Evolutionary conservation across 441 rosid genomes (phyloP), one percentile per base, ranked within the genome.

Genomic region (Rhodomyrtus psidioides): DNA sequence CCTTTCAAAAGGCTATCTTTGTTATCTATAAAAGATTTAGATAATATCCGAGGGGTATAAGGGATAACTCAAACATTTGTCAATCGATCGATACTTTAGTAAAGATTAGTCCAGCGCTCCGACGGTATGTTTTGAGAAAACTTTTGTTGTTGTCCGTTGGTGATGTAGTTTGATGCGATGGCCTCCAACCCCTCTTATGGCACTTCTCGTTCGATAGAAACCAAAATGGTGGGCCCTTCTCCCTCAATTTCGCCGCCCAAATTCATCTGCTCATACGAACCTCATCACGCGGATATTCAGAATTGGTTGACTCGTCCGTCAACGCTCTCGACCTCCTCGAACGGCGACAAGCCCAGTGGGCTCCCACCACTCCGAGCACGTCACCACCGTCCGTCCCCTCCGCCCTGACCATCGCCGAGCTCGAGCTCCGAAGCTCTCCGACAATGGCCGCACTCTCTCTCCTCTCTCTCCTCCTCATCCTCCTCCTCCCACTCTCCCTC

Each of bases 401-500:
- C 53, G 28, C 55, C 83, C 1, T 24, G 12, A 51, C 53, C 53
- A 51, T 51, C 53, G 15, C 16, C 15, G 15, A 51, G 15, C 53
- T 51, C 53, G 15, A 51, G 53, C 54, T 53, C 54, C 54, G 54
- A 53, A 14, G 54, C 17, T 39, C 82, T 10, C 70, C 82, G 53
- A 21, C 86, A 10, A 88, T 85, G 91, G 90, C 74, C 30, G 87
- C 58, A 23, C 74, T 82, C 55, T 49, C 53, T 85, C 90, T 85
- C 53, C 76, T 88, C 44, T 84, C 85, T 84, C 84, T 87, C 86
- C 74, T 88, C 46, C 55, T 93, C 74, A 30, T 91, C 86, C 84
- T 92, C 14, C 30, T 88, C 59, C 10, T 90, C 57, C 92, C 95
- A 5, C 86, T 93, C 65, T 79, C 89, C 34, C 92, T 97, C 74